A percentile compares a stretch with the other conserved stretches of the same genome.
Conservation (phyloP, 352 stramenopile species). For the Sclerospora graminicola region DNA sequence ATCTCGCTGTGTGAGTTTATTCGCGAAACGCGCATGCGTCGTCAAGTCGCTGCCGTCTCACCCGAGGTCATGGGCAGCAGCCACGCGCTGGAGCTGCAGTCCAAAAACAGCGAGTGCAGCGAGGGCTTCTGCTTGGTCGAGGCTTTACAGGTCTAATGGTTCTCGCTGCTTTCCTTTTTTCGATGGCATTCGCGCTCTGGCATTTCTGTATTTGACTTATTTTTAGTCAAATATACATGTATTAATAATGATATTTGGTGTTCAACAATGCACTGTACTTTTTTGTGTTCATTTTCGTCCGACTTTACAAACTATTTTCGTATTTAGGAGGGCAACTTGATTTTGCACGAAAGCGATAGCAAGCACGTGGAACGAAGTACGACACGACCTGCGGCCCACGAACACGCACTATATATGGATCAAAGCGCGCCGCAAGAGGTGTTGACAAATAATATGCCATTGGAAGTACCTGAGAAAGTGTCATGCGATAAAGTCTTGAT, state of each 20-base stretch:
- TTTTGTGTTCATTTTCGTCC: too few species aligned
- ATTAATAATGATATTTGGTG: too few species aligned
- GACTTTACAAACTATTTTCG: slow-evolving; percentile 6
- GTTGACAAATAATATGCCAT: slow-evolving; percentile 3
- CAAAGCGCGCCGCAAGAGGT: slow-evolving; percentile 2
- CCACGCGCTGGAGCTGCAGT: slow-evolving; percentile 34
- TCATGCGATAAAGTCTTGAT: not conserved
- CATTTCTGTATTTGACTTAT: too few species aligned
- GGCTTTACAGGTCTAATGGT: slow-evolving; percentile 42
- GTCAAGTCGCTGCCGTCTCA: slow-evolving; percentile 10
- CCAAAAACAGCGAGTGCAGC: slow-evolving; percentile 75
- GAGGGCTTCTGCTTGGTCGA: slow-evolving; percentile 71
- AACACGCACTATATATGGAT: slow-evolving; percentile 16
- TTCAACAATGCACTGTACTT: too few species aligned
- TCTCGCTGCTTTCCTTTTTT: too few species aligned
- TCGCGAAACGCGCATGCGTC: slow-evolving; percentile 51
- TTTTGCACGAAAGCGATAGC: slow-evolving; percentile 1
- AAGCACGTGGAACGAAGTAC: not conserved
- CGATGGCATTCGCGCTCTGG: too few species aligned
- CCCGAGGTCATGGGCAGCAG: slow-evolving; percentile 13
- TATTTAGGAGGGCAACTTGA: slow-evolving; percentile 18
- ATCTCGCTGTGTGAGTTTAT: slow-evolving; percentile 73
- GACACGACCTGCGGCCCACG: not conserved
- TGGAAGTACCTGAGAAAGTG: not conserved
- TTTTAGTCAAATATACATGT: not conserved